Conservation (phyloP, 257 asterid species). For the Solanum neorickii region DNA sequence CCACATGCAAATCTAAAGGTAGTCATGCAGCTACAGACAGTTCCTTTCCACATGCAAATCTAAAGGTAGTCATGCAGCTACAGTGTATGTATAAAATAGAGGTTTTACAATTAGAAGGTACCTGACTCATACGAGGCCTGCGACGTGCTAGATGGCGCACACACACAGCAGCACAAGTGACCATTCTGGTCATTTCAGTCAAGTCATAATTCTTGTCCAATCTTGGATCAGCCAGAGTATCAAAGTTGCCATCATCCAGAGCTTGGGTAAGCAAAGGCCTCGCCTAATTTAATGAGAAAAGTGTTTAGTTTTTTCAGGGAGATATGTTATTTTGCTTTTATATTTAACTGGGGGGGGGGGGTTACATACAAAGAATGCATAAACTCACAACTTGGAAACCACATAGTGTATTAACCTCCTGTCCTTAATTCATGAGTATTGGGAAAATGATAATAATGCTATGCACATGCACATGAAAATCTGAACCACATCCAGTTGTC, state of each 20-base stretch:
- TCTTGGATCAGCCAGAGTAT: conserved; percentile 56
- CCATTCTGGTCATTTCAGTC: conserved; percentile 67
- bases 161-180: conserved; percentile 75
- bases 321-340: not conserved
- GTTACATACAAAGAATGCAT: not conserved
- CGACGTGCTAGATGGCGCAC: conserved; percentile 80
- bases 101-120: conserved; percentile 4
- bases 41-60: not conserved
- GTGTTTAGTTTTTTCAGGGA: not conserved
- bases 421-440: not conserved
- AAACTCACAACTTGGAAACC: not conserved
- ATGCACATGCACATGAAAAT: not conserved
- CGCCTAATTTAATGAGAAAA: conserved; percentile 36
- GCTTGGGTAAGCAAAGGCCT: conserved; percentile 83
- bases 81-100: not conserved
- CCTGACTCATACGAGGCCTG: conserved; percentile 84
- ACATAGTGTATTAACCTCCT: not conserved
- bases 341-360: not conserved
- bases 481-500: not conserved
- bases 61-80: not conserved
- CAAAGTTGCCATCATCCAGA: conserved; percentile 44
- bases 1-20: not conserved
- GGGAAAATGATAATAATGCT: not conserved
- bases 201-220: conserved; percentile 49
- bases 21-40: not conserved